A percentile compares a stretch with the other conserved stretches of the same genome.
phyloP scores from a whole-genome alignment of 2,329 filamentous ascomycete species.

The Ophiostoma australiae region DNA sequence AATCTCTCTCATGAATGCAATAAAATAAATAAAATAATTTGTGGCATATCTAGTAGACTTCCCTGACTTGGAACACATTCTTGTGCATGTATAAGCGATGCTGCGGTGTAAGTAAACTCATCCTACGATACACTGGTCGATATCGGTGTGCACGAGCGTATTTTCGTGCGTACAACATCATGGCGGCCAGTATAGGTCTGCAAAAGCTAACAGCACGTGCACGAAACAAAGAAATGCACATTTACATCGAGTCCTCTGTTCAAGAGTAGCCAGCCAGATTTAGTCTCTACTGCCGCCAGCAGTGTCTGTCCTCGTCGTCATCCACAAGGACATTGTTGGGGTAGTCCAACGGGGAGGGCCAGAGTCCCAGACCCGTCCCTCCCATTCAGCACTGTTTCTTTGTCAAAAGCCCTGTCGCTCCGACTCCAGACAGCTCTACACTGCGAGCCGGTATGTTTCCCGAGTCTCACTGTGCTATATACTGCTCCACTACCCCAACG shows the following conservation, averaged over 20 bases:
- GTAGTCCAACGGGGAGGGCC: constrained; percentile 1
- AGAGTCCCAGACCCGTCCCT: neutral
- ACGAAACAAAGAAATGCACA: neutral
- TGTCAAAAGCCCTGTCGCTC: neutral
- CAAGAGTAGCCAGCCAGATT: neutral
- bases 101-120: neutral
- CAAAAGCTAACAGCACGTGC: neutral
- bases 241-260: neutral
- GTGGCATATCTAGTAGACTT: too few relatives aligned
- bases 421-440: neutral
- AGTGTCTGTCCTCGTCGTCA: neutral
- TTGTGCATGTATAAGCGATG: neutral
- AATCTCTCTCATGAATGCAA: too few relatives aligned
- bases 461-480: neutral
- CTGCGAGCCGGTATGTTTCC: neutral
- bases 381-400: neutral
- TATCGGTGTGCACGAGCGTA: neutral
- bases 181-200: neutral
- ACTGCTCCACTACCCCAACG: constrained; percentile 13
- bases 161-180: neutral
- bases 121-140: neutral
- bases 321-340: constrained; percentile 17
- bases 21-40: too few relatives aligned
- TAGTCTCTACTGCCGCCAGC: neutral
- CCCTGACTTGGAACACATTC: too few relatives aligned